Evolutionary conservation across 805 yeast genomes (phyloP), one percentile per base, ranked within the genome.

Genomic region (Lachancea lanzarotensis): DNA sequence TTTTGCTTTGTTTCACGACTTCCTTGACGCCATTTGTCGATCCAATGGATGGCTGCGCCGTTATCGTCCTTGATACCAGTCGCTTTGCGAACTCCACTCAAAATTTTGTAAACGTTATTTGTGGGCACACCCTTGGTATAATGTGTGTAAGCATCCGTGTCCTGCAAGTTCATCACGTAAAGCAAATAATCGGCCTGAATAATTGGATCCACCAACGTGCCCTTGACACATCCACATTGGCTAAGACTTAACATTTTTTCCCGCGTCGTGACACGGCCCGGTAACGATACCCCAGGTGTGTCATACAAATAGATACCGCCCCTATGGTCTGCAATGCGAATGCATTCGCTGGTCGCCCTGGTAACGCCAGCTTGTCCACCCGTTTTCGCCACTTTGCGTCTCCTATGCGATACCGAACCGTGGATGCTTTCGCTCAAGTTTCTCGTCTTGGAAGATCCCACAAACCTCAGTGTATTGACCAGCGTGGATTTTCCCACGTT

Each of bases 401-500:
- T 59, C 16, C 56, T 59, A 40, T 57, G 45, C 42, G 42, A 44
- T 45, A 43, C 49, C 43, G 52, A 25, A 15, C 36, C 31, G 40
- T 42, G 16, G 18, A 35, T 7, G 39, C 38, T 16, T 44, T 44
- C 38, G 54, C 34, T 19, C 67, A 63, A 15, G 42, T 35, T 43
- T 9, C 34, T 47, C 3, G 35, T 40, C 25, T 47, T 46, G 29
- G 53, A 55, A 6, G 57, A 47, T 1, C 63, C 57, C 40, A 59
- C 64, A 2, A 74, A 71, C 47, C 96, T 66, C 41, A 90, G 66
- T 0, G 82, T 71, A 57, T 93, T 93, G 22, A 90, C 82, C 39
- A 93, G 61, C 0, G 96, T 84, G 11, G 95, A 84, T 63, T 93
- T 93, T 0, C 98, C 98, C n/a, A 89, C 95, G 60, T 93, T 93